Evolutionary conservation across 495 filamentous ascomycete genomes (phyloP), one percentile per base, ranked within the genome.

Genomic region (Sporormia fimetaria): DNA sequence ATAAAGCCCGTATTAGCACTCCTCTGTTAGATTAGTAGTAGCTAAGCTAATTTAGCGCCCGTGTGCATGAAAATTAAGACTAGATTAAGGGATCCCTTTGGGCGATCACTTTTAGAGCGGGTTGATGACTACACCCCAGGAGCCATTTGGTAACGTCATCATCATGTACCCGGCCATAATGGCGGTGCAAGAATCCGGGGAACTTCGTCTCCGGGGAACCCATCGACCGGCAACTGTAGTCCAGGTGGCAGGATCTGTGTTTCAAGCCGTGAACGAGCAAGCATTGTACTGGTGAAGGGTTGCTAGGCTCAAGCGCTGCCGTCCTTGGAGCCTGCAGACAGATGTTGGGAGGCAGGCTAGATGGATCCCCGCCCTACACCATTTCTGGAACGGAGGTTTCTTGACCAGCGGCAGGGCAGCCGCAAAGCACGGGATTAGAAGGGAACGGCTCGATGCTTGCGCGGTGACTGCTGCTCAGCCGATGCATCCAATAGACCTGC

Each of bases 361-460:
- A 29, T 32, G 28, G 47, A 33, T 34, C 21, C 24, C 40, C 18
- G 15, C 33, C 33, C 34, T 20, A 22, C 10, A 23, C 40, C 47
- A 16, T 15, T 44, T 51, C 41, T 29, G 47, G 49, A 42, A 47
- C 49, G 37, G 49, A 22, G 36, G 30, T 26, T 42, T 47, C 39
- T 51, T 41, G 40, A 40, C 36, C 22, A 37, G n/a, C 27, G n/a
- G 39, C 30, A 47, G 18, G 8, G 6, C 25, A 39, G 46, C 46
- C 40, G 43, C 40, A 49, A 32, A 28, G 34, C 34, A 38, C 24
- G 39, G 32, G 40, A 31, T 22, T 35, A 8, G 44, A 35, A 16
- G 18, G 18, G 46, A 43, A 43, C 34, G n/a, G 46, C 44, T 49
- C 46, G 32, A 39, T 21, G 21, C 23, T 23, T 39, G 39, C 26